phyloP scores from a whole-genome alignment of 164 flowering plant species.

The Hamamelis virginiana region DNA sequence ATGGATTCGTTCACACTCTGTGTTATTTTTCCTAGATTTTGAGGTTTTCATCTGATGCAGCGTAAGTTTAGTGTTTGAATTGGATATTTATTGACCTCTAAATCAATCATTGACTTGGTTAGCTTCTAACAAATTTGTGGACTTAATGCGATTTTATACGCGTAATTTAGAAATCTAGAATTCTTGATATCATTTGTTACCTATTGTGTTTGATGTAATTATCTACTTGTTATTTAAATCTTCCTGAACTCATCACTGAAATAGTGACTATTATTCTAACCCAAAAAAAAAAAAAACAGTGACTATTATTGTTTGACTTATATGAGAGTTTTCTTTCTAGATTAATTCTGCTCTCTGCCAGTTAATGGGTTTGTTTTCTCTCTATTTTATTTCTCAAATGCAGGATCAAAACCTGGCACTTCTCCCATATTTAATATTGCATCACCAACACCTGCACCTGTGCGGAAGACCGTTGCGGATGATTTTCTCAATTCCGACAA shows the following conservation, averaged over 20 bases:
- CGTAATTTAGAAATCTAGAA: too few relatives aligned
- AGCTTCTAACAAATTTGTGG: background rate
- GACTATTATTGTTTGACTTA: background rate
- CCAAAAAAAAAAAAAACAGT: too few relatives aligned
- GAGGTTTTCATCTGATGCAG: too few relatives aligned
- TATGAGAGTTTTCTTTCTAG: too few relatives aligned
- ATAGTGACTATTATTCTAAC: too few relatives aligned
- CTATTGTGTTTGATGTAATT: background rate
- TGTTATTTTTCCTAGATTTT: constrained; percentile 1
- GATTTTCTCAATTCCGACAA: constrained; percentile 89
- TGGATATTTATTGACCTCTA: too few relatives aligned
- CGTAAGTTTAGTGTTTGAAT: too few relatives aligned
- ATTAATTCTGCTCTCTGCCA: background rate
- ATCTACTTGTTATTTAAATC: background rate
- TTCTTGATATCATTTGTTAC: too few relatives aligned
- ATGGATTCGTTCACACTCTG: constrained; percentile 8
- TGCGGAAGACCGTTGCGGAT: constrained; percentile 66
- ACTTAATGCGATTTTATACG: too few relatives aligned
- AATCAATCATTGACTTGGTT: background rate
- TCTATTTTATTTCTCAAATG: constrained; percentile 9
- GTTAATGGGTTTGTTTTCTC: background rate
- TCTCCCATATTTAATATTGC: constrained; percentile 73
- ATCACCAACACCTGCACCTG: constrained; percentile 39
- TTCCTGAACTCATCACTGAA: background rate
- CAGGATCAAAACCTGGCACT: constrained; percentile 72